A percentile compares a stretch with the other conserved stretches of the same genome.
Conservation (phyloP, 257 asterid species). For the Fraxinus quadrangulata region DNA sequence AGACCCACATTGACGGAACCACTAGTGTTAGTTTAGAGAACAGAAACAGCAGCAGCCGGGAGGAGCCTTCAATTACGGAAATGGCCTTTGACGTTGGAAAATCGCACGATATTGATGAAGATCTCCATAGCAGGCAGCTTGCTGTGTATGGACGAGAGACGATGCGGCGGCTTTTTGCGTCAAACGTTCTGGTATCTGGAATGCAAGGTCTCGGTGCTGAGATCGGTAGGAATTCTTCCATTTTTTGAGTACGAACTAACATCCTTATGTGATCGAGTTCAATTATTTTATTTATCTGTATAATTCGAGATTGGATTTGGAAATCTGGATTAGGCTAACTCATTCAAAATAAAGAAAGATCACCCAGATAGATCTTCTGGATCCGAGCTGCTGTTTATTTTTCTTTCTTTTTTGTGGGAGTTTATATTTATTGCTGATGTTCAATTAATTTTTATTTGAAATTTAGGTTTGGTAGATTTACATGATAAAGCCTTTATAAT, state of each 20-base stretch:
- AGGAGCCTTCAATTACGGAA: constrained; percentile 52
- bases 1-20: constrained; percentile 33
- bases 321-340: not conserved
- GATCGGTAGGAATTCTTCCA: constrained; percentile 51
- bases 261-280: constrained; percentile 2
- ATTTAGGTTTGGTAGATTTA: not conserved
- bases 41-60: constrained; percentile 37
- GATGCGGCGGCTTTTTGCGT: constrained; percentile 86
- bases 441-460: constrained; percentile 3
- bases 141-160: constrained; percentile 97
- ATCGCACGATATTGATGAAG: constrained; percentile 84
- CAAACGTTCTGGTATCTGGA: constrained; percentile 83
- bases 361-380: not conserved
- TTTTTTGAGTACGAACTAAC: not conserved
- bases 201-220: constrained; percentile 94
- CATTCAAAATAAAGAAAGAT: not conserved
- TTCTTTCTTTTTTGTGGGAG: not conserved
- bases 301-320: constrained; percentile 5
- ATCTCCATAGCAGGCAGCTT: constrained; percentile 95
- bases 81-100: constrained; percentile 90
- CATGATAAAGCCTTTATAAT: not conserved
- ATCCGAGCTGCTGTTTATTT: not conserved
- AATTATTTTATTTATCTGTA: not conserved
- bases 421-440: not conserved
- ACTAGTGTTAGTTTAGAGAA: constrained; percentile 33